phyloP scores from a whole-genome alignment of 129 eudicot genomes.

The Flaveria brownii region DNA sequence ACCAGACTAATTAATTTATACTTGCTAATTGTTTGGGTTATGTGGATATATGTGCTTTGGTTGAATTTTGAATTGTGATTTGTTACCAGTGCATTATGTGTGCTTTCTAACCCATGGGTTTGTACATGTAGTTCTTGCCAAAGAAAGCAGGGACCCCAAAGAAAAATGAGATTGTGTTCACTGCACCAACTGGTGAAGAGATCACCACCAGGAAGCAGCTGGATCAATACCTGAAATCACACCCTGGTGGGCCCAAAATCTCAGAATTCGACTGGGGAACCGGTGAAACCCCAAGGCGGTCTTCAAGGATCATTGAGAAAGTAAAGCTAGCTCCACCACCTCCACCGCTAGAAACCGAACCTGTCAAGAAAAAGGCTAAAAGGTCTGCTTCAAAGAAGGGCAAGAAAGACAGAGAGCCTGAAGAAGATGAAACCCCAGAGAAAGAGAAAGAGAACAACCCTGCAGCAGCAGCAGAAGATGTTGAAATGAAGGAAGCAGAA shows the following conservation, averaged over 20 bases:
- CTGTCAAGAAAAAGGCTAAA: conserved; percentile 53
- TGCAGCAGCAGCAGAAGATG: conserved; percentile 25
- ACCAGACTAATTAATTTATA: neutral
- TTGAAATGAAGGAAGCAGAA: conserved; percentile 38
- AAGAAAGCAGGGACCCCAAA: conserved; percentile 76
- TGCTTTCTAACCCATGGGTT: conserved; percentile 13
- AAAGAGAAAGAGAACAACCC: conserved; percentile 39
- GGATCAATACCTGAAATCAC: conserved; percentile 71
- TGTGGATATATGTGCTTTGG: conserved; percentile 2
- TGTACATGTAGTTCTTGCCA: conserved; percentile 55
- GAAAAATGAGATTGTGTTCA: conserved; percentile 73
- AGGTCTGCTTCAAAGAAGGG: conserved; percentile 51
- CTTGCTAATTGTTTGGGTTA: neutral
- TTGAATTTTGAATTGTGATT: neutral
- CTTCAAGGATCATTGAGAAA: conserved; percentile 74
- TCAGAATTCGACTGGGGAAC: conserved; percentile 82
- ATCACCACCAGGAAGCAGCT: conserved; percentile 63
- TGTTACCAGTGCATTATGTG: neutral
- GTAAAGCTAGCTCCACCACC: conserved; percentile 54
- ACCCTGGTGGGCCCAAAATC: conserved; percentile 73
- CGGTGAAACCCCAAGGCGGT: conserved; percentile 80
- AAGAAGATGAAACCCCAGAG: conserved; percentile 32
- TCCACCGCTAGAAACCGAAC: conserved; percentile 44
- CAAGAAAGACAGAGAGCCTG: conserved; percentile 40
- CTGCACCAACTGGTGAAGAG: conserved; percentile 85